These are phyloP conservation scores for Ophiostoma piceae DNA, from an alignment of 2,329 filamentous ascomycete genomes.

Conservation along the genomic window DNA sequence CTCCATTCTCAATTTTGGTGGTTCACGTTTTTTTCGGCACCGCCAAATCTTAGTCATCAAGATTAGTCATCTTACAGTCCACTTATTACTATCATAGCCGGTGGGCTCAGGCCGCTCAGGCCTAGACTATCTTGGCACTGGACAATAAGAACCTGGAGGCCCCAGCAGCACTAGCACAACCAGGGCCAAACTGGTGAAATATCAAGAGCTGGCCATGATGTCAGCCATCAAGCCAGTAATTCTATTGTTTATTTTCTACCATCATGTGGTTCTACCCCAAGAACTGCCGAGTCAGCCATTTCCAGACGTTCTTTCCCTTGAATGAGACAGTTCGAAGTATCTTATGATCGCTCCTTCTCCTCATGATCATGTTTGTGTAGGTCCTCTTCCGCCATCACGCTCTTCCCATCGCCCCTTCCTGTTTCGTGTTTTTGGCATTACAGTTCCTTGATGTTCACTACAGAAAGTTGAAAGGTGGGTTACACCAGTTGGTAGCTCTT, in stretches of 20 bases:
- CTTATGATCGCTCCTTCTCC: too few relatives aligned
- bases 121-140: neutral
- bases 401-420: neutral
- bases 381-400: neutral
- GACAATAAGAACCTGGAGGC: neutral
- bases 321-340: too few relatives aligned
- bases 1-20: neutral
- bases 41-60: neutral
- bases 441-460: neutral
- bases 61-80: neutral
- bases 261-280: neutral
- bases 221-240: neutral
- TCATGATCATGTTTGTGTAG: neutral
- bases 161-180: neutral
- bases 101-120: neutral
- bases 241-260: neutral
- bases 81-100: neutral
- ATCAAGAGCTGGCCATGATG: neutral
- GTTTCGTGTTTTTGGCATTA: neutral
- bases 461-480: slow-evolving; percentile 4
- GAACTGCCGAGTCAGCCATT: neutral
- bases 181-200: neutral
- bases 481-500: neutral
- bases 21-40: neutral
- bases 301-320: too few relatives aligned